Evolutionary conservation across 2,329 filamentous ascomycete genomes (phyloP), one percentile per base, ranked within the genome.

Genomic region (Talaromyces sp.): DNA sequence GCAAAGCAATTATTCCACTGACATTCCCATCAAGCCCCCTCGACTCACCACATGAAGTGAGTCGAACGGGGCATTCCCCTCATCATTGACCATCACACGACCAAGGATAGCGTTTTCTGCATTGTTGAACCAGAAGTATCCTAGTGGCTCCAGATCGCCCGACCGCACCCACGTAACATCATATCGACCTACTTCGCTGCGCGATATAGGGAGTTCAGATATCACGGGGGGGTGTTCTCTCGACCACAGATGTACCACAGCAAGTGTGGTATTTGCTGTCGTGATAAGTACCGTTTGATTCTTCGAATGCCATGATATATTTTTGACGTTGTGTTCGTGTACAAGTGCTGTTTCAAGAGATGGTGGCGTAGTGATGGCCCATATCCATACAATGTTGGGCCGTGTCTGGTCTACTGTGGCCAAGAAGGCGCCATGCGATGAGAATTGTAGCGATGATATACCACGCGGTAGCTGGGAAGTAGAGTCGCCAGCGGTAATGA

Each of bases 311-410:
- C 80, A 82, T 11, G 70, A 67, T 17, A 80, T 63, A 34, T 80
- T 75, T 62, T 75, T 75, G 34, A 81, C 75, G 3, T 74, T 71
- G 45, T 79, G 75, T 54, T 80, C 79, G 59, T 81, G 80, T 19
- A 81, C 76, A 1, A 82, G 65, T 5, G 73, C 73, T n/a, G 79
- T 77, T 6, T 71, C 61, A 8, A 79, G 69, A 6, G 63, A 69
- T 2, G 74, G 70, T 0, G 71, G 69, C 3, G 58, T 64, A 38
- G 74, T 71, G 58, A 80, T 58, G 5, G 75, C 74, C 80, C 80
- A 82, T 66, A 82, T 77, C 79, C 80, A 82, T 22, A 79, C 74
- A 19, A 81, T 77, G 63, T 80, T 79, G 15, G 80, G 76, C 7
- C 76, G 73, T 25, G 72, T 71, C n/a, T 78, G 75, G 63, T 78